phyloP scores from a whole-genome alignment of 176 grass and related monocot genomes.

The Chloris gayana region DNA sequence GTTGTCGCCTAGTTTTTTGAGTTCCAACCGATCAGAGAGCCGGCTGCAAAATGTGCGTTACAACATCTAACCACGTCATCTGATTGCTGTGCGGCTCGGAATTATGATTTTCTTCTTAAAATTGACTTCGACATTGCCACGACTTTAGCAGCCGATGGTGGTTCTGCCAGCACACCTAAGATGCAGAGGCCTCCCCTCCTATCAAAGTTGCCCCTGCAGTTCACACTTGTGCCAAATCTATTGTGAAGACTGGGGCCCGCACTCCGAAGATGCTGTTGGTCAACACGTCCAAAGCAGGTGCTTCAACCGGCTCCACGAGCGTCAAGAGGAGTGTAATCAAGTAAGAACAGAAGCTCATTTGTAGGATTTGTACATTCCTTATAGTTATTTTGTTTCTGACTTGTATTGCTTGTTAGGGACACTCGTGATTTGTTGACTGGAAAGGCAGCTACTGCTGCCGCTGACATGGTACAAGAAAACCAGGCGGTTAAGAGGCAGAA shows the following conservation, averaged over 20 bases:
- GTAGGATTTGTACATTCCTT: not conserved
- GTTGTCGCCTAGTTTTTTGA: conserved; percentile 42
- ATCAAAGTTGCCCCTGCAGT: not conserved
- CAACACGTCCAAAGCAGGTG: conserved; percentile 36
- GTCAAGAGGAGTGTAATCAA: conserved; percentile 59
- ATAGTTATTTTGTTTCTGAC: conserved; percentile 1
- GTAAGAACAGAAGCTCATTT: conserved; percentile 34
- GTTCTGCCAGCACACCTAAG: conserved; percentile 43
- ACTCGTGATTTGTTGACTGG: not conserved
- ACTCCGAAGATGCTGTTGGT: conserved; percentile 38
- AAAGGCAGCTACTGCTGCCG: conserved; percentile 22
- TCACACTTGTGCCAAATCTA: not conserved
- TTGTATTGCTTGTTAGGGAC: conserved; percentile 30
- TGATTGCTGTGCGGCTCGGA: not conserved
- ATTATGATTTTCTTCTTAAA: conserved; percentile 14
- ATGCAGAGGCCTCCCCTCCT: conserved; percentile 30
- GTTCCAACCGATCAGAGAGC: conserved; percentile 32
- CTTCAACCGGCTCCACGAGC: conserved; percentile 36
- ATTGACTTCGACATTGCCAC: conserved; percentile 5
- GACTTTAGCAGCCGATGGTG: conserved; percentile 38
- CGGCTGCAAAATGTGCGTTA: conserved; percentile 35
- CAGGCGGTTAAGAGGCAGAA: conserved; percentile 96
- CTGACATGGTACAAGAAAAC: conserved; percentile 73
- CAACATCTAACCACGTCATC: conserved; percentile 5
- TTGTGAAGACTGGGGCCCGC: conserved; percentile 22